Evolutionary conservation across 345 rosid species (phyloP).

Genomic region (Diplotaxis tenuifolia): DNA sequence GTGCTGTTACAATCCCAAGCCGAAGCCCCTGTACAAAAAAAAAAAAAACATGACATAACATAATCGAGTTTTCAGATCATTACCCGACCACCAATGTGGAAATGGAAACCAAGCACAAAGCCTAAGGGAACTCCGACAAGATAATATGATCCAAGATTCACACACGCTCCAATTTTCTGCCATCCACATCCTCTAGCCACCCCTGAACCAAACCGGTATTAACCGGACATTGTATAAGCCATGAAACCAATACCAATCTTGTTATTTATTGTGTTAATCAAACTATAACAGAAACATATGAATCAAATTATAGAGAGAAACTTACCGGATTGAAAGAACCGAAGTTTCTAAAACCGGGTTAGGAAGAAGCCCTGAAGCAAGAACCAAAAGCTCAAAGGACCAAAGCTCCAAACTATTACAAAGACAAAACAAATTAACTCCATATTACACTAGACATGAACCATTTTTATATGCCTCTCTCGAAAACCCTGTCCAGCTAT

Average conservation of each 20-base stretch:
- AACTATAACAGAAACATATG: too few relatives aligned
- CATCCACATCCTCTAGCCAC: background rate
- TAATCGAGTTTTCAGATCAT: background rate
- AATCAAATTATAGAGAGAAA: too few relatives aligned
- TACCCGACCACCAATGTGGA: background rate
- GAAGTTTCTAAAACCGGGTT: background rate
- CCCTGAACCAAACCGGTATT: background rate
- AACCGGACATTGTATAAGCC: too few relatives aligned
- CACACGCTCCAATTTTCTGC: background rate
- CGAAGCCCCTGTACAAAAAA: background rate
- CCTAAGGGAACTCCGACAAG: background rate
- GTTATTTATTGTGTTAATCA: too few relatives aligned
- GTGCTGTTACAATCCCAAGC: background rate
- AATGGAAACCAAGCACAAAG: background rate
- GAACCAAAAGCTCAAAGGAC: conserved; percentile 18
- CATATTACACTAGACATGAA: background rate
- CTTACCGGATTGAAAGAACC: background rate
- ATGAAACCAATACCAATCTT: too few relatives aligned
- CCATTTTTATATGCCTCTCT: conserved; percentile 7
- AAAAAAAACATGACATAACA: too few relatives aligned
- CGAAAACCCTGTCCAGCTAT: conserved; percentile 39
- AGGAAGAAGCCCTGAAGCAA: background rate
- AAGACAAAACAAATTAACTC: background rate
- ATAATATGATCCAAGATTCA: background rate
- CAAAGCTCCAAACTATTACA: conserved; percentile 21